Evolutionary conservation across 2,329 filamentous ascomycete genomes (phyloP).

Genomic region (Paecilomyces dactylethromorphus): DNA sequence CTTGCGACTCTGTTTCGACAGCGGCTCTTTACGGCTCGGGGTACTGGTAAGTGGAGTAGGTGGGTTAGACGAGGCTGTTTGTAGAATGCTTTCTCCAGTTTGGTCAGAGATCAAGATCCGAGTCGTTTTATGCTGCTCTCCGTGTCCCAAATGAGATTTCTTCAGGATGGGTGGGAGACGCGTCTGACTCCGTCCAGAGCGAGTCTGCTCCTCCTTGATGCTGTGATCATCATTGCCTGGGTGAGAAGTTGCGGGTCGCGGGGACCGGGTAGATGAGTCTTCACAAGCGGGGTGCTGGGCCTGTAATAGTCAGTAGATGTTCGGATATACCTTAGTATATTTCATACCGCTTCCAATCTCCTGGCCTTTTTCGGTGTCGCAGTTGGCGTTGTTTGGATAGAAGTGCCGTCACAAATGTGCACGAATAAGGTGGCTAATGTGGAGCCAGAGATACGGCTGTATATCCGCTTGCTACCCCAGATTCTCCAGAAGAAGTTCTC

Average conservation of each 20-base stretch:
- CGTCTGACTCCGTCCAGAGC: conserved; percentile 5
- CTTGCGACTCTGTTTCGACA: conserved; percentile 15
- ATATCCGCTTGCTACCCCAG: conserved; percentile 37
- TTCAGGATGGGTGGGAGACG: conserved; percentile 33
- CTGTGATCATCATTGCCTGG: conserved; percentile 1
- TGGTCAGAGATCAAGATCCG: conserved; percentile 23
- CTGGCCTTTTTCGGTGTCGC: conserved; percentile 5
- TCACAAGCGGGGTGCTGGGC: neutral
- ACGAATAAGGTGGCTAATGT: conserved; percentile 39
- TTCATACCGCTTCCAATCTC: neutral
- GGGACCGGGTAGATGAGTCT: neutral
- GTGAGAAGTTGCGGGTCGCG: neutral
- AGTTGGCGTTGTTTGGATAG: conserved; percentile 12
- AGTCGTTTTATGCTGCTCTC: conserved; percentile 22
- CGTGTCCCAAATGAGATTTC: conserved; percentile 22
- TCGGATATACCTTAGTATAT: neutral
- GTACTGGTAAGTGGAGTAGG: neutral
- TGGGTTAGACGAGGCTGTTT: conserved; percentile 15
- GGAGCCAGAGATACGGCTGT: conserved; percentile 29
- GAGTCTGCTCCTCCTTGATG: neutral
- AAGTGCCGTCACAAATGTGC: conserved; percentile 32
- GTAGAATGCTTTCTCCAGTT: conserved; percentile 17
- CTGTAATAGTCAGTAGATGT: neutral
- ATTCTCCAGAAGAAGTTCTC: conserved; percentile 50
- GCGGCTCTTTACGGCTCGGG: neutral